These are phyloP conservation scores for Prunella vulgaris DNA, from an alignment of 257 asterid species.

Conservation along the genomic window DNA sequence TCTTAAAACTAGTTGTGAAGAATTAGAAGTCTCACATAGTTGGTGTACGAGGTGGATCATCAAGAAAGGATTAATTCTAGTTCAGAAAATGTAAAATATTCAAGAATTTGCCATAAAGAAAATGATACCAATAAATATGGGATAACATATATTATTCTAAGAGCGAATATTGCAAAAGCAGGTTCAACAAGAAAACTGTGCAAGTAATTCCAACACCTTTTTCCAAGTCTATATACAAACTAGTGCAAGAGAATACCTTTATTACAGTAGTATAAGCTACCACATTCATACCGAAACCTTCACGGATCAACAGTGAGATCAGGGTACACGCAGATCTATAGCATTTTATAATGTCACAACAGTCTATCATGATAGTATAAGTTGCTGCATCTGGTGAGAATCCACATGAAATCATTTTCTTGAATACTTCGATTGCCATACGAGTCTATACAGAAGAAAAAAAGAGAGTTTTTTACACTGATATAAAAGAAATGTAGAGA, in stretches of 20 bases:
- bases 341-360: constrained; percentile 55
- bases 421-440: constrained; percentile 57
- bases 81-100: background rate
- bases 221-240: background rate
- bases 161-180: background rate
- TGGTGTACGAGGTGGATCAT: background rate
- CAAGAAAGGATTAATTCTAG: background rate
- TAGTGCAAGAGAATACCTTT: constrained; percentile 44
- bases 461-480: background rate
- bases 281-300: constrained; percentile 45
- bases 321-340: constrained; percentile 64
- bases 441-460: constrained; percentile 36
- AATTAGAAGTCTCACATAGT: background rate
- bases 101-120: background rate
- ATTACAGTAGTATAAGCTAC: constrained; percentile 54
- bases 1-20: background rate
- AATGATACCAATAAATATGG: constrained; percentile 4
- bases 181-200: background rate
- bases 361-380: constrained; percentile 61
- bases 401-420: constrained; percentile 54
- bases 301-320: constrained; percentile 69
- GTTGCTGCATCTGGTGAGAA: constrained; percentile 50
- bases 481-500: constrained; percentile 8
- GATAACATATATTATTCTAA: background rate
- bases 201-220: background rate